Base-by-base conservation (phyloP, 2,329 filamentous ascomycete species). In the Hypocrella siamensis region DNA sequence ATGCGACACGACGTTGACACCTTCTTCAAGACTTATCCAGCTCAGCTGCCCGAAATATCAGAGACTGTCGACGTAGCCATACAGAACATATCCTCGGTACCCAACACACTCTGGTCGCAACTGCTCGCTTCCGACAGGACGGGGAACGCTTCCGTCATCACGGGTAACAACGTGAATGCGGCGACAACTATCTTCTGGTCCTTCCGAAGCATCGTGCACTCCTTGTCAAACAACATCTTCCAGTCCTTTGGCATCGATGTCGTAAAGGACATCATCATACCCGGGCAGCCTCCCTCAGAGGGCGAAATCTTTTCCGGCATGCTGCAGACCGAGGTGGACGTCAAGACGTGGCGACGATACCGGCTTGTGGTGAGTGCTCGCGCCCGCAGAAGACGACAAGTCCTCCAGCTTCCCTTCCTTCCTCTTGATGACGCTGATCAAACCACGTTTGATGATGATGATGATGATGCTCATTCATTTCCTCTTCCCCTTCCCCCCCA, bases 221-320 rank as follows among this genome's bases (percentile, higher is more conserved):
- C 47, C 9, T 46, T 52, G 46, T 31, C 38, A 14, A 51, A 53
- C 17, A 39, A 46, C 3, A 38, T 54, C 6, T 46, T 53, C 4
- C 40, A 44, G 21, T 42, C 38, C 4, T 54, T 51, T 28, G 44
- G 46, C 5, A 48, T 56, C 17, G 45, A 55, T 28, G 40, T 56
- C 1, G 40, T 24, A 8, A 35, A 31, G 27, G 31, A 35, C 8
- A 22, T 22, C 3, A 24, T 42, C 2, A 36, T 24, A 16, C 19
- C 29, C 17, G 25, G 27, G 5, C 12, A 32, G 21, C 15, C 14
- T 6, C 17, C 19, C 4, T 18, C 21, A 7, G 6, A 25, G 8
- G 22, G 21, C 11, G 27, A 30, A 8, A 12, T 30, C 19, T 17
- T 19, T 16, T 18, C 26, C 12, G 30, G 30, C 3, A 17, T 26